Conservation (phyloP, 108 stramenopile genomes). For the Cyclotella choctawhatcheeana region DNA sequence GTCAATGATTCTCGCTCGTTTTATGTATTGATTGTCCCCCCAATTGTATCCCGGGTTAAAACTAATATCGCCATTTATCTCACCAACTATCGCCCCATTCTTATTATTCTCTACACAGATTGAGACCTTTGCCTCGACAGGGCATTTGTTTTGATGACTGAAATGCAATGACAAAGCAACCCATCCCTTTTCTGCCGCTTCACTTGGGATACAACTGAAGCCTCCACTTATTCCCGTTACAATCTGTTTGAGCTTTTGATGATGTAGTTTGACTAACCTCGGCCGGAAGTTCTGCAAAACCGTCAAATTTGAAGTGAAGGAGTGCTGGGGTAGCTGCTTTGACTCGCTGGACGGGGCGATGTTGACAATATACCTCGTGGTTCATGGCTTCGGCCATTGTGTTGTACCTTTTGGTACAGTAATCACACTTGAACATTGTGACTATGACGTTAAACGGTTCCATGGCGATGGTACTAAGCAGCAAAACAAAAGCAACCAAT, state of each 20-base stretch:
- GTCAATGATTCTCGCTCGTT: conserved; percentile 7
- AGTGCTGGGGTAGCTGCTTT: too few relatives aligned
- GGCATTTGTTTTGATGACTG: background rate
- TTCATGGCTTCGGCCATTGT: too few relatives aligned
- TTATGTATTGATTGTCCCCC: background rate
- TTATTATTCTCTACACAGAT: too few relatives aligned
- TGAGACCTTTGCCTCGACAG: too few relatives aligned
- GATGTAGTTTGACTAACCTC: too few relatives aligned
- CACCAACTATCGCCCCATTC: background rate
- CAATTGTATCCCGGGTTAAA: background rate
- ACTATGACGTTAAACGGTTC: too few relatives aligned
- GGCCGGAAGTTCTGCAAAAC: background rate
- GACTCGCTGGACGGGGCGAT: too few relatives aligned
- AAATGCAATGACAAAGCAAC: background rate
- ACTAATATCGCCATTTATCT: background rate
- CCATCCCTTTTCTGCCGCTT: background rate
- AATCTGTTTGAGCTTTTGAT: conserved; percentile 5
- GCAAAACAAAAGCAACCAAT: too few relatives aligned
- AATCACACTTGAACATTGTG: too few relatives aligned
- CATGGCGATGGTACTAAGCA: too few relatives aligned
- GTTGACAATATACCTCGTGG: too few relatives aligned
- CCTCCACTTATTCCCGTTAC: conserved; percentile 1
- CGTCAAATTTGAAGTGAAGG: conserved; percentile 2
- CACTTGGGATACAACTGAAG: background rate
- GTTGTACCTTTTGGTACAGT: too few relatives aligned